Percentiles rank a stretch among this genome's conserved stretches.
Evolutionary conservation across 2,329 filamentous ascomycete genomes (phyloP).

Genomic region (Ophiocordyceps australis): DNA sequence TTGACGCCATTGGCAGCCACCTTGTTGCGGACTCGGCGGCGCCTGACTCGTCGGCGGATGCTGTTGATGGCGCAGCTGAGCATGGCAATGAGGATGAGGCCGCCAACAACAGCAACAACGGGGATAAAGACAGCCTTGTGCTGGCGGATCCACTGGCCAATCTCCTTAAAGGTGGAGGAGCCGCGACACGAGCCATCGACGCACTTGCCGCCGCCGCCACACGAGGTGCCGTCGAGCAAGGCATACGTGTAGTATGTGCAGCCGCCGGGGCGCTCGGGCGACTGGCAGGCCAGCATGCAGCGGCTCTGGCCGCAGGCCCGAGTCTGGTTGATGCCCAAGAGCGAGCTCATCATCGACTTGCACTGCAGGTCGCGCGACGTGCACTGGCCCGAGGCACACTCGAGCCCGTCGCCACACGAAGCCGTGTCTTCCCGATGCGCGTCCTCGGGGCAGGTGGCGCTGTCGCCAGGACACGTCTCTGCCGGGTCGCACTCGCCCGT

Average conservation of each 20-base stretch:
- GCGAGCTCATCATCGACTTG: slow-evolving; percentile 61
- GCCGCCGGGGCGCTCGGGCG: slow-evolving; percentile 47
- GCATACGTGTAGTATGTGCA: slow-evolving; percentile 74
- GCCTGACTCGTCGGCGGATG: slow-evolving; percentile 9
- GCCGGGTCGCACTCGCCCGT: slow-evolving; percentile 70
- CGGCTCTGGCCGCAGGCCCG: slow-evolving; percentile 49
- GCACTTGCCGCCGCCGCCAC: slow-evolving; percentile 65
- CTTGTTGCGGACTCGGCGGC: slow-evolving; percentile 9
- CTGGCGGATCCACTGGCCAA: slow-evolving; percentile 55
- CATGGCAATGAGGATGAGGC: slow-evolving; percentile 51
- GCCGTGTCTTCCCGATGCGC: slow-evolving; percentile 49
- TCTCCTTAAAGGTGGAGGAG: slow-evolving; percentile 48
- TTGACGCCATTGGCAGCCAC: slow-evolving; percentile 7
- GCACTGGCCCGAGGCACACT: slow-evolving; percentile 85
- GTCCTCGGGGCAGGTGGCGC: slow-evolving; percentile 59
- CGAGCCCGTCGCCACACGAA: slow-evolving; percentile 50
- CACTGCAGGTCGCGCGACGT: slow-evolving; percentile 86
- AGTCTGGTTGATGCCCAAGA: slow-evolving; percentile 58
- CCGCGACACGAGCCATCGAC: slow-evolving; percentile 62
- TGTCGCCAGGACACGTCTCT: slow-evolving; percentile 62
- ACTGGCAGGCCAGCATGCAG: slow-evolving; percentile 62
- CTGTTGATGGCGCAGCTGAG: slow-evolving; percentile 44
- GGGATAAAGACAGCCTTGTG: slow-evolving; percentile 76
- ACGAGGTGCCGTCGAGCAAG: slow-evolving; percentile 82
- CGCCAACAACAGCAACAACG: slow-evolving; percentile 52